Base-by-base conservation (phyloP, 805 yeast genomes). In the Candida montana region DNA sequence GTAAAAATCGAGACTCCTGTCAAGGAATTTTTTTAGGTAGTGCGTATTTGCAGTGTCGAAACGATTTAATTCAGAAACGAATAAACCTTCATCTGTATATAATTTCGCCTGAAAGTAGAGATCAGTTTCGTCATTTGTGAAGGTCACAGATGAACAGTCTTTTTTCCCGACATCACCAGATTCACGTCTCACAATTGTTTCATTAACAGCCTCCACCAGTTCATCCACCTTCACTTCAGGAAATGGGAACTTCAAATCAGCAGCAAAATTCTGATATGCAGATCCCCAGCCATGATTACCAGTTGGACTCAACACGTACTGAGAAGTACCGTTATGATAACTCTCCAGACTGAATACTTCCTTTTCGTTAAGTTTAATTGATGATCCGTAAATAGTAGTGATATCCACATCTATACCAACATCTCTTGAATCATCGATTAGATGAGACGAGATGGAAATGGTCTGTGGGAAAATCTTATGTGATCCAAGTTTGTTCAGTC, bases 271-370 rank as follows among this genome's bases (percentile, higher is more conserved):
- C 33, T 58, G 63, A n/a, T 51, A 49, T 7, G 63, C 54, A 15
- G 55, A 47, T 6, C 77, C 79, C n/a, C 49, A 47, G 2, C 79
- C 80, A 45, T 63, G 58, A 48, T 74, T 73, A 3, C 77, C 77
- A 9, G 43, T 33, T n/a, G 71, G 70, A 7, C 73, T 59, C 3
- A 73, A 33, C 1, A 69, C 63, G 49, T 59, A 73, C 8, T 47
- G 46, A 0, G 80, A 71, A 2, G 72, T 62, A 18, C 79, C 81
- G 34, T 67, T 64, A 48, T 74, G 77, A 19, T 48, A 40, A 4
- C 58, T 52, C 28, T 50, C 55, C 27, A 53, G 26, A 4, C 44
- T 35, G 33, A 42, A 51, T 1, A 51, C 55, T n/a, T 52, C 55
- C 17, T 31, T 39, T 1, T 39, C 58, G 26, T 51, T 36, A 11